phyloP scores from a whole-genome alignment of 768 basidiomycete genomes.

The Baorangia bicolor region DNA sequence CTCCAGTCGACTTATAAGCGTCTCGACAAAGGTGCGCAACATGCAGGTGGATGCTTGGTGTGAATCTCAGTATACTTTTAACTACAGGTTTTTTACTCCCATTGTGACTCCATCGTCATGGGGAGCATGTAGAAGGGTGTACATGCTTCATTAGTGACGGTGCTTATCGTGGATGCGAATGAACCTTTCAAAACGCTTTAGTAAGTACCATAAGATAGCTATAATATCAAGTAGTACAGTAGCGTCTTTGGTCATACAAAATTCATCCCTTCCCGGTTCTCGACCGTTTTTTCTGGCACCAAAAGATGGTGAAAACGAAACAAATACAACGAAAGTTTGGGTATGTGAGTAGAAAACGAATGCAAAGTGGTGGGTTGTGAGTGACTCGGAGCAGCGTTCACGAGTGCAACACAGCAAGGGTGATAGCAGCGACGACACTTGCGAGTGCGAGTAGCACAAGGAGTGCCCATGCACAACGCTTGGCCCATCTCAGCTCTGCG shows the following conservation, averaged over 20 bases:
- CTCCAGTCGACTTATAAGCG: neutral
- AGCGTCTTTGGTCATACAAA: neutral
- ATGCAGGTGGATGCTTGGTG: neutral
- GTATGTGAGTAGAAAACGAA: neutral
- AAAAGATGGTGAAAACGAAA: neutral
- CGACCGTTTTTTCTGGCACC: neutral
- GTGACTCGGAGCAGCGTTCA: neutral
- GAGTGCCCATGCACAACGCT: constrained; percentile 27
- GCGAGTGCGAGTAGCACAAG: neutral
- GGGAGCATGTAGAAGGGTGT: neutral
- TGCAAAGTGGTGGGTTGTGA: neutral
- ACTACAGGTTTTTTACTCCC: neutral
- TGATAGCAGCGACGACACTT: neutral
- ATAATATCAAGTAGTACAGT: neutral
- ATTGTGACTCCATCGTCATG: neutral
- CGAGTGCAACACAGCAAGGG: neutral
- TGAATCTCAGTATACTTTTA: neutral
- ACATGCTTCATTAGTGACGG: neutral
- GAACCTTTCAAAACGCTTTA: neutral
- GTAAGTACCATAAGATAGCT: neutral
- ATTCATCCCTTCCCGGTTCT: neutral
- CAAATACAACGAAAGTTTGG: no score
- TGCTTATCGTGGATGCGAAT: neutral
- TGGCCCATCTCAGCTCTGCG: constrained; percentile 43
- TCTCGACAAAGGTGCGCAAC: neutral